Evolutionary conservation across 116 monocot species (phyloP), one percentile per base, ranked within the genome.

Genomic region (Iris pallida): DNA sequence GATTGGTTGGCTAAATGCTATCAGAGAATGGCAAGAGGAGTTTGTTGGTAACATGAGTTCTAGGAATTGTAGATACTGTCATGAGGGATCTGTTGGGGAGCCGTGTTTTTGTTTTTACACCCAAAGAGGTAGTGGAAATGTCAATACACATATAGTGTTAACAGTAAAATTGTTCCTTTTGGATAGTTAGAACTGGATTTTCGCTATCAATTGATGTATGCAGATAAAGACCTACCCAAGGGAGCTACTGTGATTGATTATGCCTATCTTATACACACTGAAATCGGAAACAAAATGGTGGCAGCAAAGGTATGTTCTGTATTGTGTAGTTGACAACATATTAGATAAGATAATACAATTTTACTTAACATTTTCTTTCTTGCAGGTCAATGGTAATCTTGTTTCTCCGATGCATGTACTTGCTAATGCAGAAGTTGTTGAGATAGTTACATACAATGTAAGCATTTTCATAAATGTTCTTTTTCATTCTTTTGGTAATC

Each of bases 1-100:
- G 98, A 82, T 98, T 90, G 93, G 98, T 42, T 98, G 93, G 93
- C 83, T 98, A 19, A 98, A 98, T 93, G 98, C 98, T 20, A 98
- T 98, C 42, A 85, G 90, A 80, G 98, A 98, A 76, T 98, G 98
- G 98, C 98, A 98, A 77, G 88, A 98, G 68, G 98, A 98, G 64
- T 98, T 98, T 84, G 93, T 98, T 62, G 98, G 98, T 63, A 98
- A 98, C 78, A 98, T 98, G 98, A 98, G 85, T 73, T 98, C 98
- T 53, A 87, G 93, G 59, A 93, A 98, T 98, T 73, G 98, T 98
- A 14, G 98, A 93, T 75, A 90, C 93, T 18, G 76, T 98, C 54
- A 90, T 69, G 70, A 59, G 88, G 42, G 98, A 98, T 68, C 70
- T 98, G 54, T 56, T 98, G 64, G 98, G 98, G 16, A 93, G 88